phyloP scores from a whole-genome alignment of 2,329 filamentous ascomycete species.

The Beauveria australis region DNA sequence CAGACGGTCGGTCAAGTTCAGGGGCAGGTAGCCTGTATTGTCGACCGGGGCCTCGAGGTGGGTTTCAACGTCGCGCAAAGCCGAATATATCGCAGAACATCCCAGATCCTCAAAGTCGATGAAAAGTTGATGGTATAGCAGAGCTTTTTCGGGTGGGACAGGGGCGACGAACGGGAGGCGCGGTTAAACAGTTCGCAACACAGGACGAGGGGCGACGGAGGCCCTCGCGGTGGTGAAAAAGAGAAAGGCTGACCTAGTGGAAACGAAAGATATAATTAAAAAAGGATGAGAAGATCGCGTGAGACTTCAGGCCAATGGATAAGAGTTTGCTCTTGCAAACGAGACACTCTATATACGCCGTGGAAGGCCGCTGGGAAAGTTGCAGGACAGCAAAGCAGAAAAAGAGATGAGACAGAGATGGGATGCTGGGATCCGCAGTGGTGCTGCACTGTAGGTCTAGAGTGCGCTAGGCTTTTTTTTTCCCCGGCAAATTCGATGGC shows the following conservation, averaged over 20 bases:
- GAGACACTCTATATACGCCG: background rate
- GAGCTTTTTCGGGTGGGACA: background rate
- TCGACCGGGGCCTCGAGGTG: background rate
- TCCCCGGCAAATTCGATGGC: too few relatives aligned
- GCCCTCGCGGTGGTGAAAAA: background rate
- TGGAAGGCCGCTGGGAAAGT: background rate
- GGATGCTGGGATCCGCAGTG: background rate
- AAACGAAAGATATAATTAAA: background rate
- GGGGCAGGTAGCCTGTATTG: background rate
- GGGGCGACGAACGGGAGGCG: background rate
- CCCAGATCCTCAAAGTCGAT: background rate
- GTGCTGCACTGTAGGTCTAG: background rate
- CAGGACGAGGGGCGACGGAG: background rate
- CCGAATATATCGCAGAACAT: background rate
- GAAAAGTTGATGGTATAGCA: background rate
- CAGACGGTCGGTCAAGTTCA: background rate
- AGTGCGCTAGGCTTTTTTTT: background rate
- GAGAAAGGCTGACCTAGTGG: background rate
- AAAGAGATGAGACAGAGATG: slow-evolving; percentile 1
- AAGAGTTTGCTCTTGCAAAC: background rate
- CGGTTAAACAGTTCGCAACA: background rate
- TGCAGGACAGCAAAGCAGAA: slow-evolving; percentile 1
- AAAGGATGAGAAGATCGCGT: background rate
- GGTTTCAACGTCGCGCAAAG: background rate
- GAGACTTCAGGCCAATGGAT: background rate